Evolutionary conservation across 139 green algal genomes (phyloP).

Genomic region (Gonium pectorale): DNA sequence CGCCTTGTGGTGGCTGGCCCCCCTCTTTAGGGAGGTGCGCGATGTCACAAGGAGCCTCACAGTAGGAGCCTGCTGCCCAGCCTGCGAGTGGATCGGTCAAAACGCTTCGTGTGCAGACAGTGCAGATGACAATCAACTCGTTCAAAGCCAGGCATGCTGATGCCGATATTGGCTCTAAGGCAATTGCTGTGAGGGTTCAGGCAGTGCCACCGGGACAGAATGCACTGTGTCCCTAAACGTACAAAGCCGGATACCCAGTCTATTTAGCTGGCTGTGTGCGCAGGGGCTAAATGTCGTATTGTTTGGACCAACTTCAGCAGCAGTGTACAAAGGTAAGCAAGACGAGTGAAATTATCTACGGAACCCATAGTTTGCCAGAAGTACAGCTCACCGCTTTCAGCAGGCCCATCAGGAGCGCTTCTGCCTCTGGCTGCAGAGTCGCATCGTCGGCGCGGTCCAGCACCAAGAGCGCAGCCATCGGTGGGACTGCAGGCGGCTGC

Average conservation of each 20-base stretch:
- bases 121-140: neutral
- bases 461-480: neutral
- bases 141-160: neutral
- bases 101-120: neutral
- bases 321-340: neutral
- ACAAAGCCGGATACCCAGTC: too few relatives aligned
- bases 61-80: neutral
- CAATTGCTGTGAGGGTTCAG: too few relatives aligned
- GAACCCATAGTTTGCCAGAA: neutral
- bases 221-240: too few relatives aligned
- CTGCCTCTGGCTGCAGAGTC: neutral
- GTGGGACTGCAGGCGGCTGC: neutral
- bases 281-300: too few relatives aligned
- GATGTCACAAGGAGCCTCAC: neutral
- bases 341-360: neutral
- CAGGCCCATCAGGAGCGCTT: neutral
- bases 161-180: neutral
- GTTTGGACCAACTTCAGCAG: neutral
- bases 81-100: neutral
- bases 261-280: too few relatives aligned
- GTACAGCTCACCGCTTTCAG: slow-evolving; percentile 5
- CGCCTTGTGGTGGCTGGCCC: neutral
- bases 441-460: slow-evolving; percentile 37
- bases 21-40: neutral
- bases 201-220: neutral